These are phyloP conservation scores for Platanthera zijinensis DNA, from an alignment of 106 monocot genomes.

Conservation along the genomic window DNA sequence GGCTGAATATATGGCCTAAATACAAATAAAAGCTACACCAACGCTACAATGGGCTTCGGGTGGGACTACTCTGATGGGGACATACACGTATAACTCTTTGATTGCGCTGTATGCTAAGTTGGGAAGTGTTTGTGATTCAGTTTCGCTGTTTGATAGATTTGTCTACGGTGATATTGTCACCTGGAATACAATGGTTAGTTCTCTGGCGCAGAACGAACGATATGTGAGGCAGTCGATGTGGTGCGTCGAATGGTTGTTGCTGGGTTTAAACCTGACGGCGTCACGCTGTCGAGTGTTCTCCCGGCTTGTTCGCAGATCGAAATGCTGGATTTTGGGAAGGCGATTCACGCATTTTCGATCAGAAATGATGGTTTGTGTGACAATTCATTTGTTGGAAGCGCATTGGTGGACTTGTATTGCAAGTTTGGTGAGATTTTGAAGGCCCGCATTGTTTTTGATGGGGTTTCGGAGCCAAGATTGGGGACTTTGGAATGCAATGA, in stretches of 20 bases:
- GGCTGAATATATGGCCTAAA: too few species aligned
- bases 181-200: conserved; percentile 87
- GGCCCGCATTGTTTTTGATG: conserved; percentile 46
- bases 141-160: conserved; percentile 41
- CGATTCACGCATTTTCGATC: conserved; percentile 65
- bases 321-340: conserved; percentile 43
- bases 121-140: conserved; percentile 45
- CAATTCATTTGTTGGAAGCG: conserved; percentile 85
- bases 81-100: conserved; percentile 56
- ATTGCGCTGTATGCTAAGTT: conserved; percentile 74
- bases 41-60: conserved; percentile 58
- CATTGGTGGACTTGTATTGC: conserved; percentile 83
- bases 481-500: conserved; percentile 97
- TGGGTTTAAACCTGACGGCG: conserved; percentile 54
- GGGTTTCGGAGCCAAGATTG: conserved; percentile 31
- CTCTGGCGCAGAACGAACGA: conserved; percentile 44
- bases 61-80: conserved; percentile 39
- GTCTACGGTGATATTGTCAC: conserved; percentile 40
- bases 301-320: conserved; percentile 63
- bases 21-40: too few species aligned
- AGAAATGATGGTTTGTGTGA: conserved; percentile 42
- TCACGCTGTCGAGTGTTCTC: conserved; percentile 62
- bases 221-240: conserved; percentile 24
- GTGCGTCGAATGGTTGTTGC: conserved; percentile 30
- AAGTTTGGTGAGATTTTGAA: conserved; percentile 47